A percentile compares a stretch with the other conserved stretches of the same genome.
Evolutionary conservation across 176 grass and related monocot genomes (phyloP).

Genomic region (Oryza coarctata): DNA sequence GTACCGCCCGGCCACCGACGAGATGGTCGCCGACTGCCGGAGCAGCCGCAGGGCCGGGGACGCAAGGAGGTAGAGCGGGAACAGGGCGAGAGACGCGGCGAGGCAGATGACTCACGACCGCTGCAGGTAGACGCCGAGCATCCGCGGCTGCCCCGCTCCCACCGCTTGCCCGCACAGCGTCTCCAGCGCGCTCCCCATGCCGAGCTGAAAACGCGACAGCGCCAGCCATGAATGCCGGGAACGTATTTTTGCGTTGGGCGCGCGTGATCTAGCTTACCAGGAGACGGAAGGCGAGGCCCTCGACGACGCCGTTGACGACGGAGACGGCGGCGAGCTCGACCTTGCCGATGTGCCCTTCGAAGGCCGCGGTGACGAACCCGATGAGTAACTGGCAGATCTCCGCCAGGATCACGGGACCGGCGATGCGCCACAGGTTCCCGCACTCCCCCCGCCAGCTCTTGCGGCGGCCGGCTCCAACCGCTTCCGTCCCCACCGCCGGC

Average conservation of each 20-base stretch:
- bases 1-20: slow-evolving; percentile 43
- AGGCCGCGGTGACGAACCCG: slow-evolving; percentile 57
- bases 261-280: slow-evolving; percentile 33
- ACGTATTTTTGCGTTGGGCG: too few species aligned
- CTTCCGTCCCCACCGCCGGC: slow-evolving; percentile 8
- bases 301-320: slow-evolving; percentile 53
- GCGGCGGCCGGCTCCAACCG: neutral
- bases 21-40: slow-evolving; percentile 44
- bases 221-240: neutral
- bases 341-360: slow-evolving; percentile 52
- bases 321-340: slow-evolving; percentile 61
- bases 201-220: slow-evolving; percentile 31
- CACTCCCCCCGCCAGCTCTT: slow-evolving; percentile 45
- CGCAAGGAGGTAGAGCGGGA: slow-evolving; percentile 56
- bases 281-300: slow-evolving; percentile 62
- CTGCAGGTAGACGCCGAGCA: slow-evolving; percentile 77
- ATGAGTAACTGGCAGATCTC: slow-evolving; percentile 59
- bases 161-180: slow-evolving; percentile 79
- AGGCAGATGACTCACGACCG: slow-evolving; percentile 74
- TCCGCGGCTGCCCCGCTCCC: slow-evolving; percentile 50
- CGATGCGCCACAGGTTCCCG: slow-evolving; percentile 58
- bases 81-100: slow-evolving; percentile 36
- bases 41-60: slow-evolving; percentile 47
- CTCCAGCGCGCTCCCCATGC: slow-evolving; percentile 85
- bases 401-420: slow-evolving; percentile 52